Conservation (phyloP, 305 asterid species). For the Fraxinus ornus region DNA sequence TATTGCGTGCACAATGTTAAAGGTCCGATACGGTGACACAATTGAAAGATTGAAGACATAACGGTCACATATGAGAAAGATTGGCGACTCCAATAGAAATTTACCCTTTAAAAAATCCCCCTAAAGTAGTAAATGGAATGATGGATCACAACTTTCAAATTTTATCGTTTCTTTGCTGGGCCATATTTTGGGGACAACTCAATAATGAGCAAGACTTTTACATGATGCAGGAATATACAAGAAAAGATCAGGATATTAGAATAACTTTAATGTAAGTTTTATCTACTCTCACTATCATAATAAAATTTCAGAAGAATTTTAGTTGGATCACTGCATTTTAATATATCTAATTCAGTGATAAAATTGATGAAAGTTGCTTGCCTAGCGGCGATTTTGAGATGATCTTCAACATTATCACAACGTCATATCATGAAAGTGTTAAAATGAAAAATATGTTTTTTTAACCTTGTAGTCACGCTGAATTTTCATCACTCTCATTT, state of each 20-base stretch:
- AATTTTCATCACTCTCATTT: neutral
- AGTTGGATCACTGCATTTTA: neutral
- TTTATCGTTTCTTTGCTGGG: slow-evolving; percentile 28
- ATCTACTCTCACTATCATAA: neutral
- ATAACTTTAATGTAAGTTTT: neutral
- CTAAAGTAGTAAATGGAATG: slow-evolving; percentile 40
- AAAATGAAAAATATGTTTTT: neutral
- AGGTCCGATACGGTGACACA: neutral
- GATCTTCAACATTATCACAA: neutral
- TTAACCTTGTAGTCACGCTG: neutral
- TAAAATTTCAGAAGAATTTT: neutral
- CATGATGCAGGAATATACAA: slow-evolving; percentile 7
- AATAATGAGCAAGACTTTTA: slow-evolving; percentile 31
- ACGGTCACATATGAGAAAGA: neutral
- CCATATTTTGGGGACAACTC: slow-evolving; percentile 27
- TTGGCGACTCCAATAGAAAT: neutral
- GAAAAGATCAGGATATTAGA: neutral
- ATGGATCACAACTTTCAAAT: slow-evolving; percentile 40
- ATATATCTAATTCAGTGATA: neutral
- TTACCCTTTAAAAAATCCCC: neutral
- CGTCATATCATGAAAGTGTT: neutral
- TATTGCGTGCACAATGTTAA: neutral
- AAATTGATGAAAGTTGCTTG: neutral
- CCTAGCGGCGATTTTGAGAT: neutral
- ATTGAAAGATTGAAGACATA: neutral